Evolutionary conservation across 2,329 filamentous ascomycete genomes (phyloP), one percentile per base, ranked within the genome.

Genomic region (Colletotrichum falcatum): DNA sequence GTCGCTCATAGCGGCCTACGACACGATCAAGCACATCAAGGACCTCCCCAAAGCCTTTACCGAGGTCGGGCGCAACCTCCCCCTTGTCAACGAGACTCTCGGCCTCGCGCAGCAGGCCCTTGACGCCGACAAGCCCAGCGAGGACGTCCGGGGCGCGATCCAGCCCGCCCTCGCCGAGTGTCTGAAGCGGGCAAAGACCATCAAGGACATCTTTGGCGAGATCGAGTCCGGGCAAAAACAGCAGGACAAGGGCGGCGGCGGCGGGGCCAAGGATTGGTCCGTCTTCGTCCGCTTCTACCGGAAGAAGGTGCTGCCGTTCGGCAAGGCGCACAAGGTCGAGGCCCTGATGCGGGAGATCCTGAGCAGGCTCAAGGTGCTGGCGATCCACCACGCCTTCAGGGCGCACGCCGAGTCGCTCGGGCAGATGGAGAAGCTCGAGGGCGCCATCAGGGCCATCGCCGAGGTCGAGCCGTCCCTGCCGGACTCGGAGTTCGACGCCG

Each of bases 271-370:
- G n/a, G 63, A 66, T 8, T 66, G 63, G 63, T 33, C 55, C 12
- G 33, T 30, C 35, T 33, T 66, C 9, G 44, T 23, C n/a, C 55
- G 56, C 20, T 66, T 66, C 18, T 66, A 66, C 35, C 55, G 48
- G 3, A 49, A 37, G 6, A 66, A 66, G 35, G 35, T 65, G 14
- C 23, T 48, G 7, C 63, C 63, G 3, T 16, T 53, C 33, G 63
- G 63, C 20, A 65, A 65, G 23, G 63, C 63, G 1, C 54, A 65
- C 54, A 65, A 65, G 56, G 63, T 66, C 11, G 63, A 66, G 44
- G 30, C 26, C 7, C 35, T 66, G 63, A 66, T 66, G 63, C 44
- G 60, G 37, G 44, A 61, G 2, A 60, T 66, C 26, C 46, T 66
- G 14, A 49, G 53, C 35, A 66, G 37, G 35, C 33, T 61, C 2